Percentiles rank a stretch among this genome's conserved stretches.
phyloP scores from a whole-genome alignment of 179 eudicot genomes.

The Heliamphora pulchella region DNA sequence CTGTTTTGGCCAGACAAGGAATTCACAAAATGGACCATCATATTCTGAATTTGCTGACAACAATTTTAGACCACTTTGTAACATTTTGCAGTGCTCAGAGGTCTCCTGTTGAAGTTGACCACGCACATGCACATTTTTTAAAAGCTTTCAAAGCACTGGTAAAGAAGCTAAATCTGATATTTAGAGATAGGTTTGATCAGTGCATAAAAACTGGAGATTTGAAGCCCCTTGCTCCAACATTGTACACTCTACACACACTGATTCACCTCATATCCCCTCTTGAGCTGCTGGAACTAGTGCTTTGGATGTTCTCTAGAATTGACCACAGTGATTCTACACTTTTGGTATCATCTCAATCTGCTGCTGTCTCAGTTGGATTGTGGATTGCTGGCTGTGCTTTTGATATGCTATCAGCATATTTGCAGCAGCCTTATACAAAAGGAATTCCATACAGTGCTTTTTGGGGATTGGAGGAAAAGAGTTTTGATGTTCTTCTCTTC shows the following conservation, averaged over 20 bases:
- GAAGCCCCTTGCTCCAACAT: constrained; percentile 42
- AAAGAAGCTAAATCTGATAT: constrained; percentile 34
- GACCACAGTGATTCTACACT: constrained; percentile 24
- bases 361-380: constrained; percentile 50
- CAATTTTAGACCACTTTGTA: constrained; percentile 36
- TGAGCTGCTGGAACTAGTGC: constrained; percentile 66
- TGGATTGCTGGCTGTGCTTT: constrained; percentile 58
- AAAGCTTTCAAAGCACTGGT: constrained; percentile 36
- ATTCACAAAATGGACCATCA: constrained; percentile 42
- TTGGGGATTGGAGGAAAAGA: constrained; percentile 28
- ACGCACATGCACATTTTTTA: constrained; percentile 27
- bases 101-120: constrained; percentile 21
- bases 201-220: constrained; percentile 36
- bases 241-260: constrained; percentile 46
- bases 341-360: constrained; percentile 25
- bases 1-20: constrained; percentile 33
- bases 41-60: constrained; percentile 41
- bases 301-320: constrained; percentile 52
- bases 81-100: constrained; percentile 23
- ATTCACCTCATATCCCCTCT: constrained; percentile 60
- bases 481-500: constrained; percentile 38
- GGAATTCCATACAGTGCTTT: constrained; percentile 20
- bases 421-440: constrained; percentile 28
- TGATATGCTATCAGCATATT: constrained; percentile 37
- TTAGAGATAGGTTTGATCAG: constrained; percentile 45